Percentiles rank a stretch among this genome's conserved stretches.
Conservation (phyloP, 2,329 filamentous ascomycete species). For the Aspergillus quadricinctus region DNA sequence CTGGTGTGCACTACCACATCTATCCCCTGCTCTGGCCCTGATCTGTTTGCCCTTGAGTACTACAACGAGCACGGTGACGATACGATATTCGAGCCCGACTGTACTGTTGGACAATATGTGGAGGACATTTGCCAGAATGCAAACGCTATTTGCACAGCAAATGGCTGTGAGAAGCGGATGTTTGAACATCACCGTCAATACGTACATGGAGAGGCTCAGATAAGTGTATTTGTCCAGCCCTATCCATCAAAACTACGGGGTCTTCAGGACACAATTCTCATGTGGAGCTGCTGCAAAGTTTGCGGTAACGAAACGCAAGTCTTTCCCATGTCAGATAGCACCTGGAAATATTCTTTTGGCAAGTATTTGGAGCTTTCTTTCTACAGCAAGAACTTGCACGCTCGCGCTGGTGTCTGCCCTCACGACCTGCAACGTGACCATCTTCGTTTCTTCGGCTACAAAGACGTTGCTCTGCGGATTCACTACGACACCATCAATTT, state of each 20-base stretch:
- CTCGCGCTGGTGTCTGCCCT: constrained; percentile 71
- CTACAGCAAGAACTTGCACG: constrained; percentile 79
- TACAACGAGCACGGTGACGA: constrained; percentile 82
- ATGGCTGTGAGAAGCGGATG: constrained; percentile 84
- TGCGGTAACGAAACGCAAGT: constrained; percentile 88
- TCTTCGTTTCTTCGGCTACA: constrained; percentile 85
- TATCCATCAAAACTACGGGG: constrained; percentile 62
- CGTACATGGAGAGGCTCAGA: constrained; percentile 89
- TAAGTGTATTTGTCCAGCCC: constrained; percentile 84
- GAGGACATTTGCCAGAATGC: constrained; percentile 80
- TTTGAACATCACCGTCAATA: constrained; percentile 93
- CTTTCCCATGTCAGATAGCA: constrained; percentile 85
- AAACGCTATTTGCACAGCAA: constrained; percentile 71
- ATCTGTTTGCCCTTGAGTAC: constrained; percentile 83
- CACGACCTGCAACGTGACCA: constrained; percentile 93
- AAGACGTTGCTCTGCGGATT: constrained; percentile 78
- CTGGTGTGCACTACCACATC: constrained; percentile 91
- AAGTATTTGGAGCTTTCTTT: constrained; percentile 98
- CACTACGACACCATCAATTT: constrained; percentile 92
- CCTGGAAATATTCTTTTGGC: constrained; percentile 97
- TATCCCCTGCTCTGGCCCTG: constrained; percentile 86
- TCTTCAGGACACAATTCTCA: constrained; percentile 72
- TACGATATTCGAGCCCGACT: constrained; percentile 72
- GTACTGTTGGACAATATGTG: constrained; percentile 89
- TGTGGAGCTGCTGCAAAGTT: constrained; percentile 96